Conservation (phyloP, 2,329 filamentous ascomycete species). For the Tolypocladium ovalisporum region DNA sequence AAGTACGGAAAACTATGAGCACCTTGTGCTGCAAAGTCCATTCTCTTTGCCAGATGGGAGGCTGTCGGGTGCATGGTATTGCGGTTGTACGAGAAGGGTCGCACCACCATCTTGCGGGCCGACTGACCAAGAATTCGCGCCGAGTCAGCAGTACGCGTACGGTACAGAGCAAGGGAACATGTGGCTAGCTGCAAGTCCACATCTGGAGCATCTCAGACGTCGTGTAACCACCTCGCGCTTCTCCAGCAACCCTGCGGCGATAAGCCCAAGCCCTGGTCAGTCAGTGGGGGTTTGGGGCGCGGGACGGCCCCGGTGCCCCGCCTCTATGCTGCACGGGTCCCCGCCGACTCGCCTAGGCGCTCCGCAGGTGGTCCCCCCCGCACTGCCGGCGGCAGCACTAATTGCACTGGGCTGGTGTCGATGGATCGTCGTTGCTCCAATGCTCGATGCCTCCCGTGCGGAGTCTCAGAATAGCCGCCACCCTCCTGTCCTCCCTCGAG, state of each 20-base stretch:
- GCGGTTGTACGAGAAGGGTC: no score
- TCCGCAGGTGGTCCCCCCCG: not conserved
- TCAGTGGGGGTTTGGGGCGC: not conserved
- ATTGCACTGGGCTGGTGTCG: no score
- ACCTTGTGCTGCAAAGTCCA: no score
- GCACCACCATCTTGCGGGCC: no score
- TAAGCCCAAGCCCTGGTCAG: not conserved
- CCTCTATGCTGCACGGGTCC: not conserved
- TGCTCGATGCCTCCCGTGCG: not conserved
- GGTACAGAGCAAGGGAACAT: not conserved
- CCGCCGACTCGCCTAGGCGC: not conserved
- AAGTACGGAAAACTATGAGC: no score
- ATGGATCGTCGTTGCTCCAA: not conserved
- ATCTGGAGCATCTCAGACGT: not conserved
- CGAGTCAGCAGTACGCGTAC: not conserved
- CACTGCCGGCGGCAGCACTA: no score
- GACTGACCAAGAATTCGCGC: not conserved
- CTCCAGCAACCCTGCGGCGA: not conserved
- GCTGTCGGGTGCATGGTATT: no score
- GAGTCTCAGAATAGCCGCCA: not conserved
- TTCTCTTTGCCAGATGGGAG: no score
- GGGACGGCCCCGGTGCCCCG: not conserved
- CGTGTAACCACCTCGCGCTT: not conserved
- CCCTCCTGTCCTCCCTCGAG: not conserved
- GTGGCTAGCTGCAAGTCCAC: not conserved